Evolutionary conservation across 2,329 filamentous ascomycete genomes (phyloP), one percentile per base, ranked within the genome.

Genomic region (Ceratocystis harringtonii): DNA sequence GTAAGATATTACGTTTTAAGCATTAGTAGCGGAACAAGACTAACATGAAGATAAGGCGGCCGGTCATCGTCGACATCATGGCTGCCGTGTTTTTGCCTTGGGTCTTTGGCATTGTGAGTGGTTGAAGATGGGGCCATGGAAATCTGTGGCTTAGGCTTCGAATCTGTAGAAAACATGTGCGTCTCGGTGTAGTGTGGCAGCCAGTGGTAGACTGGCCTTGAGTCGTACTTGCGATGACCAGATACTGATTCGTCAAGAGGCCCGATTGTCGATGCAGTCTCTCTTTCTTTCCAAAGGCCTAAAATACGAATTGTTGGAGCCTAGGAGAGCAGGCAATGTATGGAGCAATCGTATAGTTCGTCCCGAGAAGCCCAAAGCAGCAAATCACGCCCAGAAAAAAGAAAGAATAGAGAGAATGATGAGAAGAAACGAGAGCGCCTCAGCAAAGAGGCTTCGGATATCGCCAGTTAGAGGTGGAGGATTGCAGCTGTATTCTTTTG

Each of bases 21-120:
- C 36, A 22, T 48, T 19, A 19, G 8, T 22, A 50, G 48, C 48
- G 19, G 48, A 12, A 22, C 19, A 25, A 30, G 65, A 73, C 76
- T 67, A 71, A 78, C 76, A 70, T 78, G 77, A 65, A 75, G 69
- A 69, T 78, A 78, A 62, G 77, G 77, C 69, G 77, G 76, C 62
- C 77, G 76, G 66, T 72, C 75, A 69, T 78, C 77, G 68, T 73
- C 70, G 70, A 76, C 76, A 66, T 77, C 71, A 71, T 61, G 50
- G 32, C 44, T 44, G 41, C 60, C 41, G 10, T 50, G 22, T 76
- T 60, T 28, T 57, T 58, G 61, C 65, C 61, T 48, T 12, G 41
- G 62, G 43, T 28, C 45, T 12, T 57, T 61, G 64, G 64, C 65
- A 66, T 66, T 62, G 50, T 41, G 57, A 10, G 15, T 63, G 8